Base-by-base conservation (phyloP, 768 basidiomycete genomes). In the Naganishia kalamii region DNA sequence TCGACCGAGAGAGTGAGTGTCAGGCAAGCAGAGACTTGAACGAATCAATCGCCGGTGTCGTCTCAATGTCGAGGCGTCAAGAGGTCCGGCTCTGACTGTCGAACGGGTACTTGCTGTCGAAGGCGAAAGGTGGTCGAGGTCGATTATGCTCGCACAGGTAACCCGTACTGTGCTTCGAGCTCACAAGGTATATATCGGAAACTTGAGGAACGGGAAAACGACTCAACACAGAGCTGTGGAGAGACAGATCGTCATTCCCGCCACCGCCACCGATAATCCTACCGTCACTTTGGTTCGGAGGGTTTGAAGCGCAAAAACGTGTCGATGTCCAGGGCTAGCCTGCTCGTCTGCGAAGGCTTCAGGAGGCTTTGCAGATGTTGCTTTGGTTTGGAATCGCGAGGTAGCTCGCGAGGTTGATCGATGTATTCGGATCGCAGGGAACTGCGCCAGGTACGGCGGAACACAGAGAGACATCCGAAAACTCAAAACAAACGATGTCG, bases 21-120 rank as follows among this genome's bases (percentile, higher is more conserved):
- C 13, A 35, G 23, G 13, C 12, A 25, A 33, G 27, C 21, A 17
- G n/a, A 27, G 15, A 21, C 54, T 40, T 12, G 54, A 57, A 57
- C 54, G 54, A 57, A 57, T 57, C 54, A 40, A 57, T 57, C 54
- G 54, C 40, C 37, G 32, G 51, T 52, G 19, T 29, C 51, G 51
- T 35, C 51, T 17, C 51, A 32, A 12, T 57, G 54, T 40, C 23
- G 54, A 25, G 27, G 21, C 12, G 35, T 37, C 43, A 44, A 57
- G 35, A 57, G 54, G 21, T 23, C 54, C 54, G 27, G 54, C 54
- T 57, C 54, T 57, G n/a, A 52, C 19, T 35, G 29, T 52, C 35
- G 29, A 32, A 15, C 33, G n/a, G n/a, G n/a, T n/a, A n/a, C n/a
- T n/a, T 35, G 51, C 21, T 13, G 29, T 32, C 23, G 51, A 32